Evolutionary conservation across 495 filamentous ascomycete genomes (phyloP).

Genomic region (Cudoniella acicularis): DNA sequence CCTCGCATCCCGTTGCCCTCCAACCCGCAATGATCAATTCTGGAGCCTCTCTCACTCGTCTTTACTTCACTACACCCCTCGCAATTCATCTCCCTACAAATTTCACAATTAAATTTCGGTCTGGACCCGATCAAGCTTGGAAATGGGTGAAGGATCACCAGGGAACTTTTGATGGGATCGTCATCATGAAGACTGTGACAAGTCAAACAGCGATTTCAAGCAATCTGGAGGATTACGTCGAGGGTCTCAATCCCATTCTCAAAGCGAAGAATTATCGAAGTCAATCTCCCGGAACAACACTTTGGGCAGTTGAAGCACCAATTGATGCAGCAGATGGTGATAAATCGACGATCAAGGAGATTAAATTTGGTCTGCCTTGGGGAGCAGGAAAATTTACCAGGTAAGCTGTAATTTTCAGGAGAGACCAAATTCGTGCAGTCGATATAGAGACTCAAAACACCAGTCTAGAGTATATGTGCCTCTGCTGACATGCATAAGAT

Average conservation of each 20-base stretch:
- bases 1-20: constrained; percentile 32
- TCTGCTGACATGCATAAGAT: constrained; percentile 40
- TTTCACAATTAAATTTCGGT: constrained; percentile 78
- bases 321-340: constrained; percentile 51
- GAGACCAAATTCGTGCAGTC: too few species aligned
- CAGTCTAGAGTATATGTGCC: too few species aligned
- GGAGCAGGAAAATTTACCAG: constrained; percentile 33
- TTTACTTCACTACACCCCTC: constrained; percentile 43
- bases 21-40: constrained; percentile 27
- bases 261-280: constrained; percentile 52
- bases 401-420: constrained; percentile 33
- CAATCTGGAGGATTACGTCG: constrained; percentile 58
- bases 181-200: constrained; percentile 44
- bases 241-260: constrained; percentile 53
- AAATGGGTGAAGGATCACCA: constrained; percentile 70
- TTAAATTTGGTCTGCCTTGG: constrained; percentile 63
- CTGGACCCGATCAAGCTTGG: constrained; percentile 53
- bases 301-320: constrained; percentile 64
- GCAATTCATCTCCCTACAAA: constrained; percentile 40
- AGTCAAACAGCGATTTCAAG: constrained; percentile 26
- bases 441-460: too few species aligned
- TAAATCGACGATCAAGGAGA: constrained; percentile 48
- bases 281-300: constrained; percentile 63
- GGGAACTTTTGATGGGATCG: constrained; percentile 56
- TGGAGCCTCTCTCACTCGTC: constrained; percentile 30